phyloP scores from a whole-genome alignment of 2,329 filamentous ascomycete genomes.

The Fusarium graminum region DNA sequence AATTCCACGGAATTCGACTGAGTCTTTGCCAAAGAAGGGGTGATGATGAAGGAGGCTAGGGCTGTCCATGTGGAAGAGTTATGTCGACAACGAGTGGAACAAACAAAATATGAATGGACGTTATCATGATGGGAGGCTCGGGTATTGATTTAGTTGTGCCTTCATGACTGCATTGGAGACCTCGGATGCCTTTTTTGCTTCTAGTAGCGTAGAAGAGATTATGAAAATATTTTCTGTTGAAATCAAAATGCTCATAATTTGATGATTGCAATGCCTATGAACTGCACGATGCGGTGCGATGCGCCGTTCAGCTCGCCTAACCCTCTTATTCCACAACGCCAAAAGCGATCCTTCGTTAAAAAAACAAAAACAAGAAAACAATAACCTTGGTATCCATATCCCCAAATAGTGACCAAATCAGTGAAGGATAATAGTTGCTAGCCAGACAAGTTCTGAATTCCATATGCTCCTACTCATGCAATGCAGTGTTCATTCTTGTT shows the following conservation, averaged over 20 bases:
- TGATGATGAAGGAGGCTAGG: constrained; percentile 4
- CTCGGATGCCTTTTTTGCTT: constrained; percentile 14
- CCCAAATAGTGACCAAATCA: constrained; percentile 31
- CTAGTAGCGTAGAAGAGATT: constrained; percentile 15
- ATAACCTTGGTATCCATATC: constrained; percentile 36
- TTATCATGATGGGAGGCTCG: constrained; percentile 32
- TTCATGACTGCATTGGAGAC: constrained; percentile 10
- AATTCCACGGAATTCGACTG: constrained; percentile 17
- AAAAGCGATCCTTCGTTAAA: constrained; percentile 17
- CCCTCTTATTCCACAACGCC: constrained; percentile 21
- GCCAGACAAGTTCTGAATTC: constrained; percentile 12
- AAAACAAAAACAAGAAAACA: constrained; percentile 6
- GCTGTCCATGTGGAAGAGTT: not conserved
- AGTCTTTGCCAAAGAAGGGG: constrained; percentile 4
- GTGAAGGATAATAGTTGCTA: constrained; percentile 5
- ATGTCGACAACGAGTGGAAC: constrained; percentile 10
- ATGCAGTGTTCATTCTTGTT: constrained; percentile 26
- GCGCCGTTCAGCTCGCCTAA: constrained; percentile 17
- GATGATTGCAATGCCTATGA: constrained; percentile 20
- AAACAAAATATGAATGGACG: constrained; percentile 14
- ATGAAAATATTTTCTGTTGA: not conserved
- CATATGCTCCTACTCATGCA: constrained; percentile 20
- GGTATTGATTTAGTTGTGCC: constrained; percentile 17
- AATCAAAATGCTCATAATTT: constrained; percentile 36
- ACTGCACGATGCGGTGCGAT: constrained; percentile 11